These are phyloP conservation scores for Daldinia bambusicola DNA, from an alignment of 495 filamentous ascomycete genomes.

Conservation along the genomic window DNA sequence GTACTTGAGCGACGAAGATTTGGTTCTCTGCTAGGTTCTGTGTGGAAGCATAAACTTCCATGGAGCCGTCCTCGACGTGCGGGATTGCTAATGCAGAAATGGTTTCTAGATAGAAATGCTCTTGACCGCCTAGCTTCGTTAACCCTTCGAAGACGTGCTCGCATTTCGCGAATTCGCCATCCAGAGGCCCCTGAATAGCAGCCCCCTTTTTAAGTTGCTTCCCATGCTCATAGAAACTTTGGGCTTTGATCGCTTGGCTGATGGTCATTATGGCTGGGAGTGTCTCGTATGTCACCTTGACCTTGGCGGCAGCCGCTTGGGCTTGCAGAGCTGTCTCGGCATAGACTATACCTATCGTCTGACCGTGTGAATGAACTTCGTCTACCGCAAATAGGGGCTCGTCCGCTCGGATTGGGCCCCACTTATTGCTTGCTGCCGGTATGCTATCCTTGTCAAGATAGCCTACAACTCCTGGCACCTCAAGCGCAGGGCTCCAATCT, in stretches of 20 bases:
- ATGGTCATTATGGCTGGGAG: conserved; percentile 83
- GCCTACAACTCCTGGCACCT: conserved; percentile 73
- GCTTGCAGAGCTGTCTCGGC: conserved; percentile 76
- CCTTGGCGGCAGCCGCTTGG: conserved; percentile 73
- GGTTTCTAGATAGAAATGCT: conserved; percentile 91
- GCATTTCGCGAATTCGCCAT: conserved; percentile 71
- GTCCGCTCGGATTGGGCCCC: conserved; percentile 80
- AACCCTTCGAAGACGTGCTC: conserved; percentile 77
- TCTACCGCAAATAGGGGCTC: conserved; percentile 80
- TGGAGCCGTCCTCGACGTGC: conserved; percentile 83
- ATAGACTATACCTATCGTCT: conserved; percentile 83
- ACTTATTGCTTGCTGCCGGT: conserved; percentile 73
- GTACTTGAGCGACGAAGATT: conserved; percentile 76
- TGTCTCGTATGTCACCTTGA: conserved; percentile 82
- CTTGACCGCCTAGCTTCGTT: conserved; percentile 82
- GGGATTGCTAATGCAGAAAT: conserved; percentile 80
- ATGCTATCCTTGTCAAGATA: conserved; percentile 78
- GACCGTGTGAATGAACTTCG: conserved; percentile 79
- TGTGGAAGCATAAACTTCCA: conserved; percentile 83
- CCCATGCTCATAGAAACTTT: conserved; percentile 76
- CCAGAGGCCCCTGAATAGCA: conserved; percentile 50
- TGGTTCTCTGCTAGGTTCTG: conserved; percentile 77
- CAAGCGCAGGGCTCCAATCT: conserved; percentile 71
- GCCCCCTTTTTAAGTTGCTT: conserved; percentile 78
- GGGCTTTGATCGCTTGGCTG: conserved; percentile 70